These are phyloP conservation scores for Mortierella sp. DNA, from an alignment of 371 early-diverging fungal genomes.

Conservation along the genomic window DNA sequence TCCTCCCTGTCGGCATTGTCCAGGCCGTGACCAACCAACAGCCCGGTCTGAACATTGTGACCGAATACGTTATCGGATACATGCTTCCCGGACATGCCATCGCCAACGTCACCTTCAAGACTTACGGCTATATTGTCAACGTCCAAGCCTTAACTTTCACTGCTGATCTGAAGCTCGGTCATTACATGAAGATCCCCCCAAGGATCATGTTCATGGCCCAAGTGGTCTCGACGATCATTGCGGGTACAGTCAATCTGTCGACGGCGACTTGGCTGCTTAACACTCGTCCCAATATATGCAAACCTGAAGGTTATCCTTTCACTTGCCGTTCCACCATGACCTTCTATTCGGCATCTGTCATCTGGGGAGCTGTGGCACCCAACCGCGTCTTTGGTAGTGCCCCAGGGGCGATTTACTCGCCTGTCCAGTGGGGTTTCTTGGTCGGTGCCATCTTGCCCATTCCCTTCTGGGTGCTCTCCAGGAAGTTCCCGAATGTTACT, in stretches of 20 bases:
- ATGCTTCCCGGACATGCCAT: slow-evolving; percentile 71
- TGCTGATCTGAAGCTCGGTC: slow-evolving; percentile 63
- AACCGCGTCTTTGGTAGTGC: slow-evolving; percentile 7
- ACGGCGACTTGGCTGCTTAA: slow-evolving; percentile 73
- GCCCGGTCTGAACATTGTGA: slow-evolving; percentile 49
- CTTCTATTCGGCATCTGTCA: slow-evolving; percentile 69
- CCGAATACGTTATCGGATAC: slow-evolving; percentile 70
- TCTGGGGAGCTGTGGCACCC: slow-evolving; percentile 82
- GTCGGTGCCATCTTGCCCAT: slow-evolving; percentile 45
- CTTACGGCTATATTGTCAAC: slow-evolving; percentile 66
- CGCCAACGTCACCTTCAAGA: slow-evolving; percentile 74
- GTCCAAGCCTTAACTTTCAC: slow-evolving; percentile 64
- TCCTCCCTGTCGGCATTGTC: slow-evolving; percentile 76
- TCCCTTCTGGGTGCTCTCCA: slow-evolving; percentile 53
- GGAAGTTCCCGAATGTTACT: slow-evolving; percentile 55
- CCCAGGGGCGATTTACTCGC: slow-evolving; percentile 36
- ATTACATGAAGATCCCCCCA: slow-evolving; percentile 60
- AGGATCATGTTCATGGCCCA: slow-evolving; percentile 58
- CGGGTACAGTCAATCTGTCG: slow-evolving; percentile 58
- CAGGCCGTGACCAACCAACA: slow-evolving; percentile 54
- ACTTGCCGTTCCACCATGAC: slow-evolving; percentile 66
- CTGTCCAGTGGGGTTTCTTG: slow-evolving; percentile 61
- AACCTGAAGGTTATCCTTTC: slow-evolving; percentile 54
- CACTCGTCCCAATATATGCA: slow-evolving; percentile 66
- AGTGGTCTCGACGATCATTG: slow-evolving; percentile 55